Evolutionary conservation across 2,329 filamentous ascomycete genomes (phyloP), one percentile per base, ranked within the genome.

Genomic region (Fusarium hainanense): DNA sequence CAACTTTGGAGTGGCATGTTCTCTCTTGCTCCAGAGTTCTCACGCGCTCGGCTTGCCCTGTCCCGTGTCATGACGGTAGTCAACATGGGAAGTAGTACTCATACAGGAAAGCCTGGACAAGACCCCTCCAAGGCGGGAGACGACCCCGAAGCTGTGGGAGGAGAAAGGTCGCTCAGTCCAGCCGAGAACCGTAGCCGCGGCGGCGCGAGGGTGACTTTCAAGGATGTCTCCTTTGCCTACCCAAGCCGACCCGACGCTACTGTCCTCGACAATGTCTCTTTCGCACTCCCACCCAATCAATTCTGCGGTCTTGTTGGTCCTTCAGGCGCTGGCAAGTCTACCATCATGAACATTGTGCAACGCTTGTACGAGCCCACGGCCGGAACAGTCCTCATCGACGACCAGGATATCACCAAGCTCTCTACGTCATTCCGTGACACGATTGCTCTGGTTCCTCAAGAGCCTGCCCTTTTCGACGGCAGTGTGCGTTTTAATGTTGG

Each of bases 1-100:
- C 89, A 92, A 75, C 83, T 91, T 7, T 92, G 90, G 83, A 89
- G 90, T 13, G 89, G 92, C 73, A 88, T 93, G 77, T 93, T 94
- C 75, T 87, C 88, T 11, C 85, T 93, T 1, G 91, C 91, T 0
- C 91, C 91, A 0, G 92, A 94, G 68, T 85, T 94, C 32, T 88
- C 90, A 1, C 85, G 87, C 27, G 91, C 92, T 2, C 85, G 85
- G 21, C 82, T 83, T 3, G 89, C 91, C 5, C 86, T 88, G 20
- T 85, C 84, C 41, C 82, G 88, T 30, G 87, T 92, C 41, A 80
- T 87, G 62, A 81, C 77, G 54, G 77, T 87, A 14, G 82, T 87
- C 44, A 80, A 83, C 42, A 76, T 86, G 21, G 81, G 82, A 10
- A 80, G 74, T 6, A 70, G 72, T 8, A 71, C 62, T 6, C 40